Evolutionary conservation across 108 stramenopile species (phyloP).

Genomic region (Schizochytrium sp.): DNA sequence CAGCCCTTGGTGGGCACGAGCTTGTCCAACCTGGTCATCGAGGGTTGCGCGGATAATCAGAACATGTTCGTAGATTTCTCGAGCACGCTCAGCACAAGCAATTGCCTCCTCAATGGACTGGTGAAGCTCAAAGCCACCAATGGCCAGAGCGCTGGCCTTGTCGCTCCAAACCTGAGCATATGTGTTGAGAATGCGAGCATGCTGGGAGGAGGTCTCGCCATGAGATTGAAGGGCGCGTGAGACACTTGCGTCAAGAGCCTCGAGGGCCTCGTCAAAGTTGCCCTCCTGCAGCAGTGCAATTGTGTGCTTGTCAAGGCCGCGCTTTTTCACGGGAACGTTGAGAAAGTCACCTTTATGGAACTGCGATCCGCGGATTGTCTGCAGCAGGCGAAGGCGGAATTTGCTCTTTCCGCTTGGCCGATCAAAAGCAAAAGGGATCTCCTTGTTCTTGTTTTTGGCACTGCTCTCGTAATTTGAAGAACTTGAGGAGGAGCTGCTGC

Average conservation of each 20-base stretch:
- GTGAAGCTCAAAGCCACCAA: slow-evolving; percentile 33
- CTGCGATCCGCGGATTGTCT: background rate
- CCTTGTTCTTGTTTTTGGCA: background rate
- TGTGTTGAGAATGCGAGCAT: slow-evolving; percentile 11
- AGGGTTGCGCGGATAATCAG: background rate
- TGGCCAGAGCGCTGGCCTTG: slow-evolving; percentile 41
- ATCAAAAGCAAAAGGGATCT: background rate
- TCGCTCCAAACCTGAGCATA: slow-evolving; percentile 38
- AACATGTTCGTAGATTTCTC: background rate
- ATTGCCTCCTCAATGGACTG: slow-evolving; percentile 26
- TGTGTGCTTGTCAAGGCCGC: slow-evolving; percentile 11
- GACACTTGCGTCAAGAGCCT: background rate
- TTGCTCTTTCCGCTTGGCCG: background rate
- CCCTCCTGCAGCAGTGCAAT: background rate
- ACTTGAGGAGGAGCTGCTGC: too few species aligned
- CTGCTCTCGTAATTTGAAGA: too few species aligned
- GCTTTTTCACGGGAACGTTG: background rate
- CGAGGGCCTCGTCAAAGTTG: slow-evolving; percentile 1
- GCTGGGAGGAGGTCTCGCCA: background rate
- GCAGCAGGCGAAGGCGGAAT: background rate
- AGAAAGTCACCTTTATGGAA: background rate
- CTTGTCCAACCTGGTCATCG: background rate
- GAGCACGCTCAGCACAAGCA: background rate
- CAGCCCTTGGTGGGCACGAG: background rate
- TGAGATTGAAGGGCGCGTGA: background rate